Evolutionary conservation across 2,329 filamentous ascomycete genomes (phyloP), one percentile per base, ranked within the genome.

Genomic region (Botrytis sinoallii): DNA sequence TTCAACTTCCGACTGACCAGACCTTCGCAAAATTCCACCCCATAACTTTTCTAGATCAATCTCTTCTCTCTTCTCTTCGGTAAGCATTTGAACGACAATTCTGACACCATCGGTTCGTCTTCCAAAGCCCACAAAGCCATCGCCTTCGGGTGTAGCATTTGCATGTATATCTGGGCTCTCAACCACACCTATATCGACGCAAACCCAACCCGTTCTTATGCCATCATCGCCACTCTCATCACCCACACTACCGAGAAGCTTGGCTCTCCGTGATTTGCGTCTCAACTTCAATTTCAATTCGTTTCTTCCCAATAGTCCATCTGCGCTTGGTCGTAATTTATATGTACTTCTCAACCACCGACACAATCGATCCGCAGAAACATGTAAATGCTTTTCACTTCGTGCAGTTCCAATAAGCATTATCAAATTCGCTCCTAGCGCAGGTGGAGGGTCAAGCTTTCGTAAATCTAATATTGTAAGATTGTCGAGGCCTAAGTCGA

Each of bases 391-490:
- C 70, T 95, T 94, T 82, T 98, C 93, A 79, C 93, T 97, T 74
- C 96, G 91, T 22, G 95, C 93, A 14, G 94, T 97, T 59, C 92
- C 94, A 76, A 99, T 90, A 44, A 99, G 84, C 96, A 98, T 98
- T 71, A 99, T 87, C 42, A 98, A 87, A 79, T 95, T 95, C 2
- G 93, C 89, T 1, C 96, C 96, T 1, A 99, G 87, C 0, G 95
- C 95, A 0, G 95, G 91, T 0, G 95, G 93, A 0, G 95, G 94
- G 78, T 98, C 93, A 68, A 98, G 86, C 55, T 89, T 85, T 73
- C 96, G 93, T 46, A 99, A 86, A 80, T 99, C 96, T 66, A 97
- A 86, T 9, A 99, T 83, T 1, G 87, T 87, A 65, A 99, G 85
- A 73, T 94, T 89, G 80, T 98, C 94, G 59, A 99, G 85, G 52